A percentile compares a stretch with the other conserved stretches of the same genome.
These are phyloP conservation scores for Ascochyta rabiei DNA, from an alignment of 2,329 filamentous ascomycete species.

Conservation along the genomic window DNA sequence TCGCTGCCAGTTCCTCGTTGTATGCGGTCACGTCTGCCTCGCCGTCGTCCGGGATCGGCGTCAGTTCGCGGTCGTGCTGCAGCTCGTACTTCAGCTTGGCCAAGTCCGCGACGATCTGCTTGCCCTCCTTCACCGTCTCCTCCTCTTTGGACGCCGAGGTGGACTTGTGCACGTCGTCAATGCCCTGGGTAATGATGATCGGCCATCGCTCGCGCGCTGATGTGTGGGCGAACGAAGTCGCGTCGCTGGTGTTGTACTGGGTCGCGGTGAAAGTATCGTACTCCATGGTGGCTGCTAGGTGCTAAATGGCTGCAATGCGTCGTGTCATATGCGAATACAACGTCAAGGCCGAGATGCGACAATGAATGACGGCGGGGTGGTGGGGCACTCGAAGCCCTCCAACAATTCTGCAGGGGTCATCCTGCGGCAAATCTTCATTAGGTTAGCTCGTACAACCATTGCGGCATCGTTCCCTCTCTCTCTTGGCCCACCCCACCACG, in stretches of 20 bases:
- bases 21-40: constrained; percentile 77
- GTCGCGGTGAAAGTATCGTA: constrained; percentile 57
- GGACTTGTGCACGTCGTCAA: constrained; percentile 90
- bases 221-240: constrained; percentile 82
- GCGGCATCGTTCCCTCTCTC: constrained; percentile 6
- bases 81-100: constrained; percentile 91
- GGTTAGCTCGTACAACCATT: constrained; percentile 4
- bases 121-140: constrained; percentile 77
- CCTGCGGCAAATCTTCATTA: neutral
- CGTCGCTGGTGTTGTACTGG: constrained; percentile 78
- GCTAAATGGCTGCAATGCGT: neutral
- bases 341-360: neutral
- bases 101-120: constrained; percentile 79
- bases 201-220: constrained; percentile 92
- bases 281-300: constrained; percentile 22
- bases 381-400: constrained; percentile 3
- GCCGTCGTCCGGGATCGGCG: constrained; percentile 78
- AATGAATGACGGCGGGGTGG: constrained; percentile 12
- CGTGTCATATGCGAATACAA: neutral
- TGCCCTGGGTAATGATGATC: constrained; percentile 87
- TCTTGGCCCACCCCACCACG: neutral
- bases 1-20: constrained; percentile 80
- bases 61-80: constrained; percentile 83
- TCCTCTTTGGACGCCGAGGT: constrained; percentile 65
- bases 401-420: constrained; percentile 2